These are phyloP conservation scores for Trametes cinnabarina DNA, from an alignment of 768 basidiomycete species.

Conservation along the genomic window DNA sequence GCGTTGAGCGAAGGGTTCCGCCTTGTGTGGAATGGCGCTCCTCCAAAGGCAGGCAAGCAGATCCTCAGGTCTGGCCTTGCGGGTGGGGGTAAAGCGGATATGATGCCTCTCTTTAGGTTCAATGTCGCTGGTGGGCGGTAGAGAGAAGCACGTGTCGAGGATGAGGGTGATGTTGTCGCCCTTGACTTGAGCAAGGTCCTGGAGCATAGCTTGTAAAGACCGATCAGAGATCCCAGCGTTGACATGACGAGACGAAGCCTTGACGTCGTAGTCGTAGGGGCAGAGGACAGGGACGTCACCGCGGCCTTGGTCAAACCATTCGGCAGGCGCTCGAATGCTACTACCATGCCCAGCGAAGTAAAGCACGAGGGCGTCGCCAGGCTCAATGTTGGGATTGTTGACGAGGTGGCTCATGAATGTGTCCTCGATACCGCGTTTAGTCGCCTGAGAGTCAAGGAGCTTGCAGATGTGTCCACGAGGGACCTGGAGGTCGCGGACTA, in stretches of 20 bases:
- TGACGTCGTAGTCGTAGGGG: conserved; percentile 64
- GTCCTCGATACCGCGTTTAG: conserved; percentile 60
- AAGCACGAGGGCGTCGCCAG: conserved; percentile 62
- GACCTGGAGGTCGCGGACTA: conserved; percentile 54
- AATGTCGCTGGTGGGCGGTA: conserved; percentile 37
- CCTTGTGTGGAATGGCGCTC: conserved; percentile 44
- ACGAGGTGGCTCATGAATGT: conserved; percentile 59
- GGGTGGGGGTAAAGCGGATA: conserved; percentile 60
- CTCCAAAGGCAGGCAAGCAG: conserved; percentile 57
- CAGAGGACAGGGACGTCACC: conserved; percentile 57
- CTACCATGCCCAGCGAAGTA: conserved; percentile 79
- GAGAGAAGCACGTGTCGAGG: conserved; percentile 63
- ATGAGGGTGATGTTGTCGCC: conserved; percentile 71
- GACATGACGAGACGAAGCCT: conserved; percentile 42
- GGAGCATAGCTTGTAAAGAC: conserved; percentile 60
- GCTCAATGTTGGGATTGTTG: conserved; percentile 57
- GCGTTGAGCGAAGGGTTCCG: conserved; percentile 38
- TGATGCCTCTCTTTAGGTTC: conserved; percentile 42
- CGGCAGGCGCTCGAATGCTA: conserved; percentile 50
- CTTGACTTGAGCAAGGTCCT: conserved; percentile 52
- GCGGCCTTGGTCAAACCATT: conserved; percentile 52
- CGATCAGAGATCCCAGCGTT: conserved; percentile 64
- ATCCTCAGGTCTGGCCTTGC: conserved; percentile 53
- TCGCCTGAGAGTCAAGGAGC: conserved; percentile 57
- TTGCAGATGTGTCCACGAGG: conserved; percentile 56